Percentiles rank a stretch among this genome's conserved stretches.
Conservation (phyloP, 306 rosid species). For the Lathyrus oleraceus region DNA sequence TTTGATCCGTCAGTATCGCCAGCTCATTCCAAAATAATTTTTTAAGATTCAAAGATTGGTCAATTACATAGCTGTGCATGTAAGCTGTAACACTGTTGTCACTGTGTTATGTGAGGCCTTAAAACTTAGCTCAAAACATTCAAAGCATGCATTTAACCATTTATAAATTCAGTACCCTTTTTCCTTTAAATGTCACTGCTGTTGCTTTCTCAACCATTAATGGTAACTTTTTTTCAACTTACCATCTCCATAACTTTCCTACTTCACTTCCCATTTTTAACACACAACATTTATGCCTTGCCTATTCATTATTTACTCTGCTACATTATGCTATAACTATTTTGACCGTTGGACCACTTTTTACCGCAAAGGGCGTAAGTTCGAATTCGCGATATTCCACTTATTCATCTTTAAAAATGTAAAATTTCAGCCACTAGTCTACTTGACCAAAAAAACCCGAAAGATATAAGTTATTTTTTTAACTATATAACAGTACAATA, state of each 20-base stretch:
- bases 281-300: conserved; percentile 30
- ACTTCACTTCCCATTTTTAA: conserved; percentile 25
- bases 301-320: conserved; percentile 23
- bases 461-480: too few species aligned
- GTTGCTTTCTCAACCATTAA: conserved; percentile 47
- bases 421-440: too few species aligned
- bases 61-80: conserved; percentile 47
- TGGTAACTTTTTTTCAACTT: conserved; percentile 37
- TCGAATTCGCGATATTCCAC: too few species aligned
- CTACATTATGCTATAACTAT: neutral
- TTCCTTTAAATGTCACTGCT: conserved; percentile 42
- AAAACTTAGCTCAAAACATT: conserved; percentile 40
- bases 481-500: too few species aligned
- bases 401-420: too few species aligned
- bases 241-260: conserved; percentile 14
- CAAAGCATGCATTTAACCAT: conserved; percentile 38
- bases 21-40: conserved; percentile 50
- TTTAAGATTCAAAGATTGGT: conserved; percentile 50
- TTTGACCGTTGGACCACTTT: conserved; percentile 5
- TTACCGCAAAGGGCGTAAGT: neutral
- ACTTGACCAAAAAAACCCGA: too few species aligned
- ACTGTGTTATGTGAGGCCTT: conserved; percentile 32
- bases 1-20: conserved; percentile 63
- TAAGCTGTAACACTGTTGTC: conserved; percentile 46
- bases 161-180: conserved; percentile 27